Base-by-base conservation (phyloP, 2,329 filamentous ascomycete genomes). In the Ceratocystiopsis brevicomis region DNA sequence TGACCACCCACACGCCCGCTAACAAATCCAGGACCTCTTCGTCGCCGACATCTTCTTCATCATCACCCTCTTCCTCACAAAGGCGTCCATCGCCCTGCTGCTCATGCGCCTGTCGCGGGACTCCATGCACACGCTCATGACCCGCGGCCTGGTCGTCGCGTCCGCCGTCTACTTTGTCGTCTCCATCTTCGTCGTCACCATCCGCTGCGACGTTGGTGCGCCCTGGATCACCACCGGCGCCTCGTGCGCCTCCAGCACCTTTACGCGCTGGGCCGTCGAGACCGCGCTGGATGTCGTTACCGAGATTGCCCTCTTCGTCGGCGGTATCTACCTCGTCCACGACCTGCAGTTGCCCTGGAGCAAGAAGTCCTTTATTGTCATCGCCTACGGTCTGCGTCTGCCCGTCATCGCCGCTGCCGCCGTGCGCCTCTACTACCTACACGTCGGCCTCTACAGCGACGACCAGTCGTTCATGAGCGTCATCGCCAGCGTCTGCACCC, bases 51-150 rank as follows among this genome's bases (percentile, higher is more conserved):
- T 65, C n/a, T 54, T 68, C 43, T 63, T 60, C 42, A 48, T 68
- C 37, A 37, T 63, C 32, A 53, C 56, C 1, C 48, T 66, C 17
- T 64, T 61, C 47, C 53, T 65, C 15, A 62, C 63, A 4, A 67
- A 68, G 49, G 56, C 55, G 43, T 60, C 60, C 10, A 56, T 65
- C 35, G 55, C 60, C 6, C 56, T 61, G 15, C 59, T 68, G 12
- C 61, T 65, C 43, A 53, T 64, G 17, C 63, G 64, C 6, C 53
- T 68, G 15, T 64, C 64, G 3, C 63, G 63, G 8, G 57, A 62
- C 25, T 59, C 57, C 41, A 49, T 48, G 6, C 65, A 68, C 49
- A 56, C 56, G 12, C 42, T 54, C 14, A 53, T 56, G 3, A 57
- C 61, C 5, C 58, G 56, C 48, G 49, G 48, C 1, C 58, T 60